Conservation (phyloP, 2,329 filamentous ascomycete genomes). For the Neopestalotiopsis clavispora region DNA sequence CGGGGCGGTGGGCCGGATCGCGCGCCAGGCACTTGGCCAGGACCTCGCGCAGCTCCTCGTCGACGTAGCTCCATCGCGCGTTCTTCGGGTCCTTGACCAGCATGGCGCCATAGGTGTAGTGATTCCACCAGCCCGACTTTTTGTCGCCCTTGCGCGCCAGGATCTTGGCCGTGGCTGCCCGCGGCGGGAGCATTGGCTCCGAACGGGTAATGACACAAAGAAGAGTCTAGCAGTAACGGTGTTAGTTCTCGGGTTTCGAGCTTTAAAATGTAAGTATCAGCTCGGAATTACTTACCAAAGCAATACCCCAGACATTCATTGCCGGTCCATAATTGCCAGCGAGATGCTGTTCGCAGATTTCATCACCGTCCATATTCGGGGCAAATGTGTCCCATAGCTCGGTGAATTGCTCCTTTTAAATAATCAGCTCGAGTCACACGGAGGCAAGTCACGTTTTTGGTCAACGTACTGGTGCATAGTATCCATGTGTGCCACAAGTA, state of each 20-base stretch:
- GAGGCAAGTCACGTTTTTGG: background rate
- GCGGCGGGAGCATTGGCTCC: background rate
- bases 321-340: background rate
- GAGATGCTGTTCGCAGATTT: background rate
- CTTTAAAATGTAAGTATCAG: no score
- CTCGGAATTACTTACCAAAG: background rate
- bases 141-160: background rate
- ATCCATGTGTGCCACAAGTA: background rate
- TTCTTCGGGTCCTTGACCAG: background rate
- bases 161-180: background rate
- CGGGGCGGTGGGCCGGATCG: conserved; percentile 3
- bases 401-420: conserved; percentile 1
- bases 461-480: conserved; percentile 1
- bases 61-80: conserved; percentile 4
- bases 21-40: conserved; percentile 8
- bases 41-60: conserved; percentile 5
- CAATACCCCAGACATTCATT: conserved; percentile 6
- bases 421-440: background rate
- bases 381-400: conserved; percentile 3
- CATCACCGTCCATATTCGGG: background rate
- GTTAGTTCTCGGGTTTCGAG: background rate
- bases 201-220: background rate
- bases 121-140: background rate
- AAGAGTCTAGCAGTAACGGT: background rate
- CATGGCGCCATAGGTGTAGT: conserved; percentile 10